Evolutionary conservation across 805 yeast genomes (phyloP).

Genomic region (Kregervanrija delftensis): DNA sequence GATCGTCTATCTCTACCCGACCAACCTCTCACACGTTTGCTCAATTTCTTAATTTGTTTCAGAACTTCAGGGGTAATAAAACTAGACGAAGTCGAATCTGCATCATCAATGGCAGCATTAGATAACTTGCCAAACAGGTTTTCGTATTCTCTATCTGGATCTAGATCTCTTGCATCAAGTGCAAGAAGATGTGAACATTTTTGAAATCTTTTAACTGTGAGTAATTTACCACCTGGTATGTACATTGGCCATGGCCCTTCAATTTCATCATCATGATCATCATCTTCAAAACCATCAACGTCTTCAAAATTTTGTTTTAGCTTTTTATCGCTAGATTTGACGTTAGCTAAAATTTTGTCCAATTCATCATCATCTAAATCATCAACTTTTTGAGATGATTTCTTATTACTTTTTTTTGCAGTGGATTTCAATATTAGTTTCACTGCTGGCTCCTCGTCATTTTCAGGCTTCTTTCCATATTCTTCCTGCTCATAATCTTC

Average conservation of each 20-base stretch:
- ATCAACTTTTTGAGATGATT: conserved; percentile 21
- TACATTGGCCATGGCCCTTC: conserved; percentile 19
- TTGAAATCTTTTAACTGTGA: conserved; percentile 40
- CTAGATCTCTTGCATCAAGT: conserved; percentile 47
- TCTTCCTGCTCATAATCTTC: conserved; percentile 1
- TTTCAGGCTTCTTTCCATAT: background rate
- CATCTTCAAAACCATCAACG: conserved; percentile 30
- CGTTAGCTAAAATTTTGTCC: conserved; percentile 46
- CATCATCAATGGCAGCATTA: conserved; percentile 62
- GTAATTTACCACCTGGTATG: conserved; percentile 27
- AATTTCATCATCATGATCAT: conserved; percentile 20
- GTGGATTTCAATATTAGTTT: background rate
- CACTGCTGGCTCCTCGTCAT: background rate
- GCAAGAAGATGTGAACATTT: conserved; percentile 35
- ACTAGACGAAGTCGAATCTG: conserved; percentile 65
- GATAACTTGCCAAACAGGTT: conserved; percentile 67
- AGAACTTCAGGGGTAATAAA: conserved; percentile 64
- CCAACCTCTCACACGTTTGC: conserved; percentile 70
- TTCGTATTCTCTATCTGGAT: conserved; percentile 71
- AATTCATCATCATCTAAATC: conserved; percentile 34
- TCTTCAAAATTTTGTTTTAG: conserved; percentile 12
- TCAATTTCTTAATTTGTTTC: conserved; percentile 52
- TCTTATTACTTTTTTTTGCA: conserved; percentile 12
- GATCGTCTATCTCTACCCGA: conserved; percentile 69
- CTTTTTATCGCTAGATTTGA: conserved; percentile 19